Percentiles rank a stretch among this genome's conserved stretches.
Evolutionary conservation across 1,284 basidiomycete species (phyloP).

Genomic region (Fomitiporia mediterranea): DNA sequence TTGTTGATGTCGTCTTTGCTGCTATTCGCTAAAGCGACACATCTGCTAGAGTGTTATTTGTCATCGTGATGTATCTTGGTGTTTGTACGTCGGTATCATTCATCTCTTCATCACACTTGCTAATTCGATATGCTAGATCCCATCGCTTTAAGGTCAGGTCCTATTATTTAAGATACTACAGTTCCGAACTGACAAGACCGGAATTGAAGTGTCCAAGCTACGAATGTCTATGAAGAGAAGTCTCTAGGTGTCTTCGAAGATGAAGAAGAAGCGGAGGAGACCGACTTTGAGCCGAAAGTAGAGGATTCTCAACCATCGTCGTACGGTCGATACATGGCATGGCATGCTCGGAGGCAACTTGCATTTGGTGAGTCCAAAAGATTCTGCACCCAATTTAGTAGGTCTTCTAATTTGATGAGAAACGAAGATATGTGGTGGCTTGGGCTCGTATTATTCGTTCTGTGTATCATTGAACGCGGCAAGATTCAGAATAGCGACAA

Average conservation of each 20-base stretch:
- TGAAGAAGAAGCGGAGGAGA: constrained; percentile 36
- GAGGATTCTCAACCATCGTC: constrained; percentile 46
- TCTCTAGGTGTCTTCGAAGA: constrained; percentile 70
- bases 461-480: constrained; percentile 84
- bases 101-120: constrained; percentile 8
- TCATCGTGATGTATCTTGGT: constrained; percentile 86
- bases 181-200: background rate
- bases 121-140: constrained; percentile 44
- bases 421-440: constrained; percentile 86
- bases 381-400: background rate
- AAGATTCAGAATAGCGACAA: constrained; percentile 50
- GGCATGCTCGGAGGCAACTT: constrained; percentile 83
- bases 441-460: constrained; percentile 67
- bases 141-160: constrained; percentile 50
- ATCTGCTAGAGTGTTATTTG: constrained; percentile 68
- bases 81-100: constrained; percentile 49
- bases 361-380: constrained; percentile 45
- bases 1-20: constrained; percentile 18
- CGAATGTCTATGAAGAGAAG: constrained; percentile 95
- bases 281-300: constrained; percentile 41
- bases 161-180: background rate
- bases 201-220: constrained; percentile 71
- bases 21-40: no score
- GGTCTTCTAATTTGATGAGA: background rate
- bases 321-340: constrained; percentile 73